Evolutionary conservation across 129 eudicot genomes (phyloP), one percentile per base, ranked within the genome.

Genomic region (Saposhnikovia divaricata): DNA sequence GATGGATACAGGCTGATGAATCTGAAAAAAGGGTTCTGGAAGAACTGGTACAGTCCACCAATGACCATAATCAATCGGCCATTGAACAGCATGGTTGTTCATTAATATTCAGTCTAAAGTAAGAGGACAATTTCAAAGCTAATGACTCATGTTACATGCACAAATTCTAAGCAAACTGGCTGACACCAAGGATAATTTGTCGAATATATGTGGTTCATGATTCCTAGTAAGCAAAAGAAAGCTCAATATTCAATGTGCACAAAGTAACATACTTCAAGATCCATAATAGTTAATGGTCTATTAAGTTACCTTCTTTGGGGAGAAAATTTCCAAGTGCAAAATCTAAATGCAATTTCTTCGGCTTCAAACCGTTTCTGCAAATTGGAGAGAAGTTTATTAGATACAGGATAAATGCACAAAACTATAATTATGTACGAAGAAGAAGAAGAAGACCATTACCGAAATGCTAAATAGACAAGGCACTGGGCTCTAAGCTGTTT

Each of bases 401-500:
- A 73, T 78, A 14, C 11, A 18, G 19, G 27, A 31, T 18, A 18
- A 66, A 19, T 38, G 65, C 73, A 28, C 31, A 15, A 40, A 61
- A 74, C 43, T 78, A 21, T 75, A 51, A 43, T 48, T 45, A 69
- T 39, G 46, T 43, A 2, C 37, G 37, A 34, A 42, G 76, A 55
- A 57, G 31, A 55, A 57, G 31, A 70, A 9, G 6, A 28, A 18
- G 34, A 59, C 48, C 47, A 72, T 51, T 75, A 95, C 99, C 99
- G 89, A 83, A 96, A 90, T 25, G 99, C 97, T 85, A 96, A 87
- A 87, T 90, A 92, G 57, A 96, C 99, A 80, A 92, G 97, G 80
- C 99, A 96, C 83, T 96, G 99, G 53, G 99, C 99, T 86, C 99
- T 90, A 74, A 96, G 96, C 80, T 96, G 99, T 77, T 92, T 96